A percentile compares a stretch with the other conserved stretches of the same genome.
phyloP scores from a whole-genome alignment of 345 rosid species.

The Lepidium didymum region DNA sequence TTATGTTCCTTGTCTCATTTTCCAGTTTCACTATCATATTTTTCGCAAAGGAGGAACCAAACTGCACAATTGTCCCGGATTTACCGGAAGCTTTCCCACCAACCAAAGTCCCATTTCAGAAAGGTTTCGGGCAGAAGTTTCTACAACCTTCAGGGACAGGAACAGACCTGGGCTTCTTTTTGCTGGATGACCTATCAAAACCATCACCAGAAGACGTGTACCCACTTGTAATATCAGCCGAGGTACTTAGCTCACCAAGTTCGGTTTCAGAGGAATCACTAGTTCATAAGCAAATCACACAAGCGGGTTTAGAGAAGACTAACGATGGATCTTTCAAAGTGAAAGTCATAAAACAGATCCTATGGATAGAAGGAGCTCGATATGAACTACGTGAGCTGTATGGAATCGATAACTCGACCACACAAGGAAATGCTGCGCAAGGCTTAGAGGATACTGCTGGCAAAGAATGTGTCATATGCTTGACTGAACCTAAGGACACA shows the following conservation, averaged over 20 bases:
- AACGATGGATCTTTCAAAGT: slow-evolving; percentile 44
- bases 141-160: slow-evolving; percentile 78
- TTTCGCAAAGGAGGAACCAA: slow-evolving; percentile 72
- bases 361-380: slow-evolving; percentile 71
- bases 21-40: slow-evolving; percentile 71
- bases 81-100: slow-evolving; percentile 62
- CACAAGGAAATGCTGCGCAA: slow-evolving; percentile 26
- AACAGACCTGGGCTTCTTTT: slow-evolving; percentile 75
- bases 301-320: slow-evolving; percentile 59
- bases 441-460: slow-evolving; percentile 53
- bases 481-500: slow-evolving; percentile 87
- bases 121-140: slow-evolving; percentile 71
- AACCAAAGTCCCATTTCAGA: slow-evolving; percentile 51
- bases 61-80: slow-evolving; percentile 59
- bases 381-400: slow-evolving; percentile 75
- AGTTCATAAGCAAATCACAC: slow-evolving; percentile 71
- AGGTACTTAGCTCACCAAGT: slow-evolving; percentile 33
- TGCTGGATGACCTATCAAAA: slow-evolving; percentile 66
- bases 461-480: slow-evolving; percentile 90
- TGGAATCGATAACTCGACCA: slow-evolving; percentile 58
- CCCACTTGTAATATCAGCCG: slow-evolving; percentile 83
- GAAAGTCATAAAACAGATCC: slow-evolving; percentile 68
- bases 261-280: slow-evolving; percentile 28
- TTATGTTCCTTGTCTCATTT: slow-evolving; percentile 9
- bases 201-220: slow-evolving; percentile 67